Percentiles rank a stretch among this genome's conserved stretches.
These are phyloP conservation scores for Teunomyces cretensis DNA, from an alignment of 805 yeast genomes.

Conservation along the genomic window DNA sequence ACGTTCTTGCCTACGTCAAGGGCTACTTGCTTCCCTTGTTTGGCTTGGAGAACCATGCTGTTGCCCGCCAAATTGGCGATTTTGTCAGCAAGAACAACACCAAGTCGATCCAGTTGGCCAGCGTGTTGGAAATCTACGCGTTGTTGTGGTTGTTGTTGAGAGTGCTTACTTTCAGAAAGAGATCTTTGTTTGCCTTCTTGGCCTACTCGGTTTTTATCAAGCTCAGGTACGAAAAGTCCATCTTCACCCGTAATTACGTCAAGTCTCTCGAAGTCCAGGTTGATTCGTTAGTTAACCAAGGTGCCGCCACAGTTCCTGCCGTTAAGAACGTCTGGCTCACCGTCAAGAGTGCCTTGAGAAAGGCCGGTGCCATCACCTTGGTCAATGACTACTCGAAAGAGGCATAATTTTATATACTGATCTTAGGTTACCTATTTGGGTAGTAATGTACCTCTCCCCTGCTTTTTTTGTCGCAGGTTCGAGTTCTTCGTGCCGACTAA, in stretches of 20 bases:
- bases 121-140: conserved; percentile 43
- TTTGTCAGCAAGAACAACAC: conserved; percentile 37
- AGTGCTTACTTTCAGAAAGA: conserved; percentile 57
- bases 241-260: conserved; percentile 66
- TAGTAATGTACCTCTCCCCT: neutral
- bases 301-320: conserved; percentile 26
- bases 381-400: conserved; percentile 39
- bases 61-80: conserved; percentile 39
- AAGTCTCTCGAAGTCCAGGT: conserved; percentile 62
- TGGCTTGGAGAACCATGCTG: conserved; percentile 34
- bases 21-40: conserved; percentile 63
- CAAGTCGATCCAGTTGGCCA: conserved; percentile 39
- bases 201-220: conserved; percentile 66
- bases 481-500: no score
- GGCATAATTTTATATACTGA: conserved; percentile 15
- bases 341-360: conserved; percentile 30
- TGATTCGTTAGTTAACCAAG: conserved; percentile 30
- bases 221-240: conserved; percentile 72
- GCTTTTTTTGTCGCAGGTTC: neutral
- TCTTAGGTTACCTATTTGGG: neutral
- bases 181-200: conserved; percentile 60
- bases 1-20: conserved; percentile 69
- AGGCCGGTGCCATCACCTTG: conserved; percentile 26
- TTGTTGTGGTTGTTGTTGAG: conserved; percentile 47
- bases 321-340: conserved; percentile 38